Evolutionary conservation across 805 yeast species (phyloP).

Genomic region (Saturnispora kantuleensis): DNA sequence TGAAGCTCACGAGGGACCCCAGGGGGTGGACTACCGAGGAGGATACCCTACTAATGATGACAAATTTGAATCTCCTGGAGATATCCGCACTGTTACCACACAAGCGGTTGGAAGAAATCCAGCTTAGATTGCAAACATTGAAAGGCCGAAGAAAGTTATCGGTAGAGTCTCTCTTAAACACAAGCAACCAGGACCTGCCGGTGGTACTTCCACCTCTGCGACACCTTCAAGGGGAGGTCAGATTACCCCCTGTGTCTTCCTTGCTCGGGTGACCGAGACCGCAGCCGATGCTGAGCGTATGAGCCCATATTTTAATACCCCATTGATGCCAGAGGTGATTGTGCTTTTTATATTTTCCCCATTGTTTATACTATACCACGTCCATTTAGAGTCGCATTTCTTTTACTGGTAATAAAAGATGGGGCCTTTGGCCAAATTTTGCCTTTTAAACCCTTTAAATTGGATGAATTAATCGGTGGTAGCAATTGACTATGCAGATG

Average conservation of each 20-base stretch:
- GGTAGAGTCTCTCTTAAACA: background rate
- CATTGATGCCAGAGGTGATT: too few species aligned
- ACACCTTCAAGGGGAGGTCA: background rate
- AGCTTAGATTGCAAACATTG: background rate
- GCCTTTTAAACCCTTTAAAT: too few species aligned
- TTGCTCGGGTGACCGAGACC: background rate
- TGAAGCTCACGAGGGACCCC: background rate
- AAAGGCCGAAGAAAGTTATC: background rate
- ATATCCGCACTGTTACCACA: conserved; percentile 3
- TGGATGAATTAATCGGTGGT: too few species aligned
- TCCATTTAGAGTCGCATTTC: background rate
- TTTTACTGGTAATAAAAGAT: background rate
- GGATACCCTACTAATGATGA: background rate
- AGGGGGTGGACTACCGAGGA: conserved; percentile 2
- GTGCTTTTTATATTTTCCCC: background rate
- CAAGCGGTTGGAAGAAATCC: background rate
- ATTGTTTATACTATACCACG: background rate
- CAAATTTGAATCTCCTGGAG: background rate
- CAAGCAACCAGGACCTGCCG: background rate
- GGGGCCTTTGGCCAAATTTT: background rate
- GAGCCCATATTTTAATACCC: too few species aligned
- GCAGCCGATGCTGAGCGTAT: background rate
- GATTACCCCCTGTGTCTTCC: background rate
- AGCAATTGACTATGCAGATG: too few species aligned
- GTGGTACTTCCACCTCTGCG: background rate